These are phyloP conservation scores for Artomyces pyxidatus DNA, from an alignment of 768 basidiomycete species.

Conservation along the genomic window DNA sequence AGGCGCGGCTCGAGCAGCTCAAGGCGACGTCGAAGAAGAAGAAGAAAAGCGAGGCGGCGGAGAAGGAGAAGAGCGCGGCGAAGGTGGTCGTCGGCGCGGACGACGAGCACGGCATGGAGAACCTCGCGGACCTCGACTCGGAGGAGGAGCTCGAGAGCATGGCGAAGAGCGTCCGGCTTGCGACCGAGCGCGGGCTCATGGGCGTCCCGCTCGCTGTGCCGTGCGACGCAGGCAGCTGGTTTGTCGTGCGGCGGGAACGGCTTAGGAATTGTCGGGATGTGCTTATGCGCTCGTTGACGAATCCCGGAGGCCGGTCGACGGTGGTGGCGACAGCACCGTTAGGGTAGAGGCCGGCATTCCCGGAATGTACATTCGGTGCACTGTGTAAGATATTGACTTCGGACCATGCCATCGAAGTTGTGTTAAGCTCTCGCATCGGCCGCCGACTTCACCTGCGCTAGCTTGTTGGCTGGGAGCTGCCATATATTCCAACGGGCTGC, in stretches of 20 bases:
- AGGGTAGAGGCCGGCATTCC: too few relatives aligned
- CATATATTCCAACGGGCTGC: too few relatives aligned
- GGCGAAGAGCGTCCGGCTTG: conserved; percentile 48
- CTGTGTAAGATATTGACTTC: too few relatives aligned
- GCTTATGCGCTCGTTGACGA: too few relatives aligned
- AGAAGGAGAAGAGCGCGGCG: conserved; percentile 30
- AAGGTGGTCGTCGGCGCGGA: conserved; percentile 52
- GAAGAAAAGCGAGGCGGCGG: conserved; percentile 38
- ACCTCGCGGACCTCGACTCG: conserved; percentile 74
- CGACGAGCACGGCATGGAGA: conserved; percentile 38
- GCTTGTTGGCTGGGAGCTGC: too few relatives aligned
- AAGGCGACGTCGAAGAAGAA: conserved; percentile 54
- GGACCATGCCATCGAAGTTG: too few relatives aligned
- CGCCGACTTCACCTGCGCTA: too few relatives aligned
- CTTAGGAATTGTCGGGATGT: conserved; percentile 31
- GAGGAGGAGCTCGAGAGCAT: conserved; percentile 79
- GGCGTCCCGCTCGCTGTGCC: conserved; percentile 66
- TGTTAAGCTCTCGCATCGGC: too few relatives aligned
- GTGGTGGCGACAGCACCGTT: too few relatives aligned
- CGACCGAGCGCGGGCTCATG: conserved; percentile 49
- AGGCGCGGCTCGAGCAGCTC: conserved; percentile 21
- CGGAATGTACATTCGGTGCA: too few relatives aligned
- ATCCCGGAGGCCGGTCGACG: too few relatives aligned
- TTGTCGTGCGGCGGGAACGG: conserved; percentile 67
- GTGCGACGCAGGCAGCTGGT: conserved; percentile 72